phyloP scores from a whole-genome alignment of 139 green algal genomes.

The Klebsormidium nitens region DNA sequence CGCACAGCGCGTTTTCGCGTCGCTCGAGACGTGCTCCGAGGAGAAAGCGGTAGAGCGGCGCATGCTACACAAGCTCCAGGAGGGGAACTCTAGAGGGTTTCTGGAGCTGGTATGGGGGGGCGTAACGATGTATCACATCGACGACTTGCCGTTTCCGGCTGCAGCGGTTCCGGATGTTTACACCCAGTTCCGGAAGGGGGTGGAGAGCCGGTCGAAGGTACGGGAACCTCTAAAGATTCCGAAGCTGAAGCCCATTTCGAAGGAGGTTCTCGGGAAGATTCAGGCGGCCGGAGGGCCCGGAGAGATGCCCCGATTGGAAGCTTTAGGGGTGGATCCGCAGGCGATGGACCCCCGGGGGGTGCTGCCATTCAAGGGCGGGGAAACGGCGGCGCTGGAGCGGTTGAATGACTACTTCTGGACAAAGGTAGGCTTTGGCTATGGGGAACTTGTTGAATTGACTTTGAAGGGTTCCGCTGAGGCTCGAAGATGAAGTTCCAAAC shows the following conservation, averaged over 20 bases:
- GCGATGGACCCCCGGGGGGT: conserved; percentile 49
- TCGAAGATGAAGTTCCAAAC: too few relatives aligned
- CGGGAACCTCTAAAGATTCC: conserved; percentile 2
- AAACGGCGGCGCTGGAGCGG: conserved; percentile 74
- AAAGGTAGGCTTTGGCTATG: conserved; percentile 53
- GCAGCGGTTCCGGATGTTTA: conserved; percentile 66
- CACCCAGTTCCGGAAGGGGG: conserved; percentile 70
- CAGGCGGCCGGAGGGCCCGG: conserved; percentile 5
- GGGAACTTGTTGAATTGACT: too few relatives aligned
- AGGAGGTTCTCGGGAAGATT: neutral
- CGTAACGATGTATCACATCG: conserved; percentile 77
- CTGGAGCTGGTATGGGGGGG: conserved; percentile 56
- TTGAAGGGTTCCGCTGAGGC: too few relatives aligned
- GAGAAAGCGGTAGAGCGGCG: conserved; percentile 34
- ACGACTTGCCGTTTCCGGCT: conserved; percentile 81
- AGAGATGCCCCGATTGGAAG: neutral
- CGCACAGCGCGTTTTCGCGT: too few relatives aligned
- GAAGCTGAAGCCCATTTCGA: conserved; percentile 8
- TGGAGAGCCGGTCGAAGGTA: conserved; percentile 16
- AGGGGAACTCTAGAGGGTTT: neutral
- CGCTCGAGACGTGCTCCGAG: conserved; percentile 38
- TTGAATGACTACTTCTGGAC: conserved; percentile 95
- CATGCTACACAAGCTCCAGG: conserved; percentile 6
- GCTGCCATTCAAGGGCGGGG: conserved; percentile 81
- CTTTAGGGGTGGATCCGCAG: conserved; percentile 8